Base-by-base conservation (phyloP, 371 early-diverging fungal species). In the Rhizopus sp. region DNA sequence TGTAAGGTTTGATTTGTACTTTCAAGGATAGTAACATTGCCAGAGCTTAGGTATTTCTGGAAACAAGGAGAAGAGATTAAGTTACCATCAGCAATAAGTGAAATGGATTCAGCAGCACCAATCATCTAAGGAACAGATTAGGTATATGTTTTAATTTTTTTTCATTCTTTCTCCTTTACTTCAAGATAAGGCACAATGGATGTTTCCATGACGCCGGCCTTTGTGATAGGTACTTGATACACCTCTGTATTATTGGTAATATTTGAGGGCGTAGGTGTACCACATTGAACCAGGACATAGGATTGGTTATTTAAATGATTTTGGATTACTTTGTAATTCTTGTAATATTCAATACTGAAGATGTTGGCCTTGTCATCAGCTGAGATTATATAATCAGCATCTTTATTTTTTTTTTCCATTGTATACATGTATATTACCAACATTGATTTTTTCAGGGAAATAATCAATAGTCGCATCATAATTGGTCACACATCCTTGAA, bases 251-350 rank as follows among this genome's bases (percentile, higher is more conserved):
- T 75, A 51, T 75, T 77, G 55, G 77, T 67, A 45, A 84, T 66
- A 33, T 64, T 61, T 23, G 72, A 15, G 6, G 90, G 89, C 39
- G 60, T 51, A 37, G 78, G 73, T 31, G 90, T 78, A 51, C 91
- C 88, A 65, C 92, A 88, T 70, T 88, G 89, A 62, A 85, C 84
- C 57, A 91, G 80, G 13, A 80, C 73, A 47, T 82, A 86, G 7
- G 72, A 68, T 7, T 63, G 44, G 44, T 67, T 64, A 30, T 70
- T 80, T 52, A 76, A 63, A 49, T 63, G 73, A 53, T 81, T 78
- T 38, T 70, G 72, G 16, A 88, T 59, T 3, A 85, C 56, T 70
- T 88, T 88, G 71, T 87, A 87, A 53, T 80, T 81, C 63, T 85
- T 85, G 55, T 75, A 68, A 70, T 90, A 88, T 40, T 75, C 65